Base-by-base conservation (phyloP, 163 green algal species). In the Chlamydomonas reinhardtii region DNA sequence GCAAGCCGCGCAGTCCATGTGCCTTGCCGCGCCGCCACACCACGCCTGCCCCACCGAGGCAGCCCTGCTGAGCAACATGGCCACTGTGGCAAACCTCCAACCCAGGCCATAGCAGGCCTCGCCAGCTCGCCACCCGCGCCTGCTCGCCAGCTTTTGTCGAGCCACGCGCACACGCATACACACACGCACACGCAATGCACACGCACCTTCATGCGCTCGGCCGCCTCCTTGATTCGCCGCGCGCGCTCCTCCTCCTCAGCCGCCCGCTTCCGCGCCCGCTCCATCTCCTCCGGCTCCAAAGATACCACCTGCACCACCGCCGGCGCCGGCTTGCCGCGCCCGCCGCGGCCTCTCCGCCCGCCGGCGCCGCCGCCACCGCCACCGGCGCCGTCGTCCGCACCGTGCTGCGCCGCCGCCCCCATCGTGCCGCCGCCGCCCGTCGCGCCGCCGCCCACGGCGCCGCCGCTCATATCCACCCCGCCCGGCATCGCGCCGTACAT, bases 241-340 rank as follows among this genome's bases (percentile, higher is more conserved):
- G 85, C 74, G 29, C 75, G 75, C 65, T 83, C 39, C 81, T 91
- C 87, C 74, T 91, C 87, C 43, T 91, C 81, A 69, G 86, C 73
- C 59, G 82, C 48, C 56, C 80, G 74, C 82, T 91, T 91, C 24
- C 74, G 74, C 32, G 87, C 80, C 73, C 70, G 80, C 66, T 91
- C 87, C 75, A 91, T 35, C 37, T 88, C 81, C 16, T 76, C 81
- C 32, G 81, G 75, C 62, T 91, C 80, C 73, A 91, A 31, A 9
- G 52, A 73, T 22, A 91, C 62, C 59, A 91, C 87, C 81, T 91
- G 87, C 39, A 90, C 86, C 35, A 90, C 80, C 61, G 79, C 79
- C 2, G 74, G 66, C 31, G 29, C 76, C 22, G 70, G 43, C 75
- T 85, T 85, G 66, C 24, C 59, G 29, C 77, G 39, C 2, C 82